Percentiles rank a stretch among this genome's conserved stretches.
These are phyloP conservation scores for Bertia moriformis DNA, from an alignment of 2,329 filamentous ascomycete genomes.

Conservation along the genomic window DNA sequence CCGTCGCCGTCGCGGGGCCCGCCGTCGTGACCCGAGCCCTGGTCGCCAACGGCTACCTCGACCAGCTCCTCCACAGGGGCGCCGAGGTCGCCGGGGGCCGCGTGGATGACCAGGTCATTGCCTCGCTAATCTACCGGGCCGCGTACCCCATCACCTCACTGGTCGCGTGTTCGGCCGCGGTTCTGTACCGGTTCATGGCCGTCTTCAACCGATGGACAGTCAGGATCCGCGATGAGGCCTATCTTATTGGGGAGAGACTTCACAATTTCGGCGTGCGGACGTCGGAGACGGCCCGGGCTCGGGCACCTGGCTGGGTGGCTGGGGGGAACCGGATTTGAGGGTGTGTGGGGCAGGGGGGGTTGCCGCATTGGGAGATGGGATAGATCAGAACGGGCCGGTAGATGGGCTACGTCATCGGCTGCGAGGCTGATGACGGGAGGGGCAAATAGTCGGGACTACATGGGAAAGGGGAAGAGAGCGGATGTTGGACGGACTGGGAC, in stretches of 20 bases:
- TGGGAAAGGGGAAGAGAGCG: too few relatives aligned
- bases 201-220: slow-evolving; percentile 65
- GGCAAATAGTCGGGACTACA: too few relatives aligned
- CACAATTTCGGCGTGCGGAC: slow-evolving; percentile 72
- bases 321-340: neutral
- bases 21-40: slow-evolving; percentile 37
- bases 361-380: too few relatives aligned
- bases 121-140: slow-evolving; percentile 34
- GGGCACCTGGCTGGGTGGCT: neutral
- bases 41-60: slow-evolving; percentile 20
- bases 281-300: neutral
- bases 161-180: slow-evolving; percentile 26
- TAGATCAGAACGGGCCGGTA: too few relatives aligned
- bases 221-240: slow-evolving; percentile 83
- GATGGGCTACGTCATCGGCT: too few relatives aligned
- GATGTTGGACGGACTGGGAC: too few relatives aligned
- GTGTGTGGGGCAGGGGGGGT: too few relatives aligned
- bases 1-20: slow-evolving; percentile 49
- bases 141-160: slow-evolving; percentile 57
- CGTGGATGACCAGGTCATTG: slow-evolving; percentile 11
- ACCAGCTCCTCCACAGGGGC: slow-evolving; percentile 11
- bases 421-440: too few relatives aligned
- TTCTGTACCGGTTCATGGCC: slow-evolving; percentile 34
- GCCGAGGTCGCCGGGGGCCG: slow-evolving; percentile 9
- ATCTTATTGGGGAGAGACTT: slow-evolving; percentile 81